A percentile compares a stretch with the other conserved stretches of the same genome.
Conservation (phyloP, 176 grass and related monocot genomes). For the Tuctoria greenei region DNA sequence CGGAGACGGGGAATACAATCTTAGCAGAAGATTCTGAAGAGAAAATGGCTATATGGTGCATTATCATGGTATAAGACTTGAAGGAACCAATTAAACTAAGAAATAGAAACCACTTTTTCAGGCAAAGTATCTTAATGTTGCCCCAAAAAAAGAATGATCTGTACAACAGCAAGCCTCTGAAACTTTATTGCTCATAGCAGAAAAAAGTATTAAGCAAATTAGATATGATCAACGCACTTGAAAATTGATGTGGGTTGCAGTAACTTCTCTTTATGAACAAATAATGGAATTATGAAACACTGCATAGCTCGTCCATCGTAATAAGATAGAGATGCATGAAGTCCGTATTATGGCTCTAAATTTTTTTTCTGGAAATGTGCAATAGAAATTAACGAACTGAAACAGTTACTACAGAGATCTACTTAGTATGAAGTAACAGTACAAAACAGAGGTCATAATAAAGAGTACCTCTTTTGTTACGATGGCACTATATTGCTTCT, state of each 20-base stretch:
- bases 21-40: background rate
- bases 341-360: background rate
- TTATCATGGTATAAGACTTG: background rate
- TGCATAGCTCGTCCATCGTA: background rate
- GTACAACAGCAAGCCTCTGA: background rate
- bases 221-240: background rate
- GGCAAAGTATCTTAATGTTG: background rate
- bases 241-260: background rate
- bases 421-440: too few species aligned
- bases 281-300: background rate
- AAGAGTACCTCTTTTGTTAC: too few species aligned
- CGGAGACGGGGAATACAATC: slow-evolving; percentile 6
- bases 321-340: background rate
- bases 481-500: too few species aligned
- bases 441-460: too few species aligned
- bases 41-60: background rate
- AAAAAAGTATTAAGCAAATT: slow-evolving; percentile 8
- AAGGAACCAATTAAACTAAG: background rate
- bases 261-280: background rate
- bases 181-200: slow-evolving; percentile 2
- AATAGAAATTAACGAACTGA: too few species aligned
- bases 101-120: background rate
- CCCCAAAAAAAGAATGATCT: background rate
- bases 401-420: too few species aligned
- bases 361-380: too few species aligned